Conservation (phyloP, 2,329 filamentous ascomycete species). For the Aureobasidium melanogenum region DNA sequence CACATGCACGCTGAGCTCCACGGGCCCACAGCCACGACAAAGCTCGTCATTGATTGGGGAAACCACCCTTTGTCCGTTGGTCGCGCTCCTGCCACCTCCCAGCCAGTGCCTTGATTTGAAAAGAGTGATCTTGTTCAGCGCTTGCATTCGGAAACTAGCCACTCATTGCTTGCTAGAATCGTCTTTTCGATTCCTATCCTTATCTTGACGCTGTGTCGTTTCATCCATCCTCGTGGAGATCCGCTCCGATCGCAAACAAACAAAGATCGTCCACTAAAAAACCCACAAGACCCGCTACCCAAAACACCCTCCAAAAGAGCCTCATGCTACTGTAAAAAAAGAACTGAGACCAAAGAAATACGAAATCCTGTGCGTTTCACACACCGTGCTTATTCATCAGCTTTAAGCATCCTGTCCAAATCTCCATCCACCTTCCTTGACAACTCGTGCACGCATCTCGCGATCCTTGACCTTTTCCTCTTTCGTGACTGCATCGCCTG, state of each 20-base stretch:
- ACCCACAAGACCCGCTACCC: background rate
- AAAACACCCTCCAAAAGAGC: background rate
- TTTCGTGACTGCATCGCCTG: conserved; percentile 66
- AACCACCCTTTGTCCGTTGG: background rate
- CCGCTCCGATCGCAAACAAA: background rate
- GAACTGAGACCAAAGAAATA: conserved; percentile 1
- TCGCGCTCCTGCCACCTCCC: background rate
- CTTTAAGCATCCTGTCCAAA: conserved; percentile 34
- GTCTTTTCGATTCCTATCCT: background rate
- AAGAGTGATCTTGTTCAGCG: background rate
- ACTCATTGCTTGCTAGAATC: background rate
- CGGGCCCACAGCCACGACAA: background rate
- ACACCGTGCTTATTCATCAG: background rate
- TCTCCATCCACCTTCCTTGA: conserved; percentile 77
- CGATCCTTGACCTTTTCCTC: conserved; percentile 78
- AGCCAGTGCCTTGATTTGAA: background rate
- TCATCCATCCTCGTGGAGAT: background rate
- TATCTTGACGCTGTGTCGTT: background rate
- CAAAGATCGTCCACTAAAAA: conserved; percentile 10
- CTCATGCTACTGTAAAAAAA: background rate
- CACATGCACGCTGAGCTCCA: background rate
- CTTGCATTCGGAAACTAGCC: background rate
- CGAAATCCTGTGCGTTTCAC: background rate
- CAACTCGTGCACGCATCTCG: conserved; percentile 68
- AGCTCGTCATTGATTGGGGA: conserved; percentile 3